A percentile compares a stretch with the other conserved stretches of the same genome.
phyloP scores from a whole-genome alignment of 805 yeast species.

The Suhomyces sp. region DNA sequence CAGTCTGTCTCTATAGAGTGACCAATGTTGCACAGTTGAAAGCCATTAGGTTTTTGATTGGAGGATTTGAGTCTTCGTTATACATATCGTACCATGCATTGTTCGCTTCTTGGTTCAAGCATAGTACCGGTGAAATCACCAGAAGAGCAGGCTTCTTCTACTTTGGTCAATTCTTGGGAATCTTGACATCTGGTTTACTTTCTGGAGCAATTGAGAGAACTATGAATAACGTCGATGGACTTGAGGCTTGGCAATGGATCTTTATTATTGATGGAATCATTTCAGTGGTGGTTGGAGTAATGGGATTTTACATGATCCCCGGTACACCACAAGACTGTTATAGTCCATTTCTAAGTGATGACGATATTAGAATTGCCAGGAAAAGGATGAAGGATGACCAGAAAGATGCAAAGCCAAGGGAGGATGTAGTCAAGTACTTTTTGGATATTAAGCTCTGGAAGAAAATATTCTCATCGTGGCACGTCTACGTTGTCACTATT shows the following conservation, averaged over 20 bases:
- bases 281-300: slow-evolving; percentile 18
- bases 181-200: slow-evolving; percentile 27
- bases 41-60: slow-evolving; percentile 19
- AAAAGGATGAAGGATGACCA: slow-evolving; percentile 21
- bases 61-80: slow-evolving; percentile 15
- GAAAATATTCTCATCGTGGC: slow-evolving; percentile 30
- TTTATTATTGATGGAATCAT: slow-evolving; percentile 23
- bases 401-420: slow-evolving; percentile 15
- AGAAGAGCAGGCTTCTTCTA: slow-evolving; percentile 26
- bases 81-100: slow-evolving; percentile 11
- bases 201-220: slow-evolving; percentile 16
- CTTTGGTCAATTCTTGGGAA: slow-evolving; percentile 30
- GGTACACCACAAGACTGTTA: slow-evolving; percentile 37
- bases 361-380: slow-evolving; percentile 54
- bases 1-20: slow-evolving; percentile 16
- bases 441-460: slow-evolving; percentile 26
- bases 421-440: slow-evolving; percentile 15
- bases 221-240: slow-evolving; percentile 1
- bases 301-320: slow-evolving; percentile 21
- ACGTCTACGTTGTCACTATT: slow-evolving; percentile 25
- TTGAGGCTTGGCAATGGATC: slow-evolving; percentile 22
- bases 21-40: slow-evolving; percentile 17
- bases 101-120: slow-evolving; percentile 53
- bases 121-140: slow-evolving; percentile 44
- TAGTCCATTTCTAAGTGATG: slow-evolving; percentile 52